Evolutionary conservation across 495 filamentous ascomycete species (phyloP), one percentile per base, ranked within the genome.

Genomic region (Lasiosphaeris hirsuta): DNA sequence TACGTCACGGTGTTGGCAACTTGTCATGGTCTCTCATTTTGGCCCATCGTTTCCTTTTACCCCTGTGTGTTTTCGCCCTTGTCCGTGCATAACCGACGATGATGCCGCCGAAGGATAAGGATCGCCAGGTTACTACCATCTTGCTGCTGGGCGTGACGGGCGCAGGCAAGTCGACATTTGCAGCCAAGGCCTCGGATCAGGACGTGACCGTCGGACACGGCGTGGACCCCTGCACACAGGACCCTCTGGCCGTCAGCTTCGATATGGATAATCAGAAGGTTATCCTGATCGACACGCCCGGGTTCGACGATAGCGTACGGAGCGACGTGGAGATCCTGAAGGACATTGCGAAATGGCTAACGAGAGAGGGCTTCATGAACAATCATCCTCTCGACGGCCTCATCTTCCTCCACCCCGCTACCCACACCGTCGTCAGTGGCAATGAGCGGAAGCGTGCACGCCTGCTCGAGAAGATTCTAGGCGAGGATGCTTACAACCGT

Each of bases 261-360:
- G 11, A 15, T 30, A 6, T 55, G 9, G 40, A 36, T 33, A 33
- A 38, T 10, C 52, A 14, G 5, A 10, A 17, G 1, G 61, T 71
- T 33, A 54, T 48, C 42, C 58, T 72, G 9, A 56, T 77, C 33
- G 78, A 80, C 61, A 78, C 75, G 7, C 75, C 78, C 5, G 77
- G 78, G 6, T 79, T 80, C 46, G 67, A 75, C 46, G 78, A 80
- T 54, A 75, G 70, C 0, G 49, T 45, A 14, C 51, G 60, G 10
- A 69, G 63, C 7, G 76, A 78, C 36, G 52, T 57, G 1, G 69
- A 78, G 37, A 64, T 81, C 9, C 62, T 82, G n/a, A 39, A 58
- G 38, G 67, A 77, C 36, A 74, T 80, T 10, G 65, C 72, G 4
- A 30, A 53, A 14, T 53, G 51, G 51, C 14, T 53, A 10, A 19